Base-by-base conservation (phyloP, 148 eudicot species). In the Suaeda aralocaspica region DNA sequence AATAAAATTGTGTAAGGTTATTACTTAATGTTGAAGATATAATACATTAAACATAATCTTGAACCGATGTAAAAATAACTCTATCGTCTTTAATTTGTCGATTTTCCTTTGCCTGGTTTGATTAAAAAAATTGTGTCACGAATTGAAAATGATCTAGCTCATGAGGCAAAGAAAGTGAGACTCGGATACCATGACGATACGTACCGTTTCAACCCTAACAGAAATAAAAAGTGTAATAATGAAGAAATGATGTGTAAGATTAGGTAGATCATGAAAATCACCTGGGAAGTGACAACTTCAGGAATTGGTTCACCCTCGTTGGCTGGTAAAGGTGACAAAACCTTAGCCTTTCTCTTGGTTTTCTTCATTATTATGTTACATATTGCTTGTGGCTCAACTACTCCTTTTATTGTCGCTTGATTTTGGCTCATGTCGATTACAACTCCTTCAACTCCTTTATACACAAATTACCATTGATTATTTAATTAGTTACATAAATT, bases 401-500 rank as follows among this genome's bases (percentile, higher is more conserved):
- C 88, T 42, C 99, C 99, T 67, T 91, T 91, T 68, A 94, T 78
- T 0, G 96, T 91, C 67, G 91, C 91, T 70, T 94, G 87, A 68
- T 94, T 94, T 56, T 79, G 44, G 5, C 15, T 78, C 97, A 89
- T 91, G 62, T 94, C 96, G 30, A 77, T 78, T 60, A 48, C 80
- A 16, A 94, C 92, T 59, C 84, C 93, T 67, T 91, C 97, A n/a
- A 94, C 99, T 16, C 98, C 98, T 93, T 82, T 57, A 22, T 12
- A 11, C 15, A 56, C 21, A 11, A 46, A 36, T 52, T 52, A 52
- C 12, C n/a, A n/a, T n/a, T n/a, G n/a, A n/a, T n/a, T n/a, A n/a
- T n/a, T n/a, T n/a, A n/a, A n/a, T n/a, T n/a, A n/a, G n/a, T n/a
- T n/a, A n/a, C n/a, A n/a, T n/a, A n/a, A n/a, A n/a, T n/a, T n/a